A percentile compares a stretch with the other conserved stretches of the same genome.
Evolutionary conservation across 352 stramenopile genomes (phyloP).

Genomic region (Phytophthora constricta): DNA sequence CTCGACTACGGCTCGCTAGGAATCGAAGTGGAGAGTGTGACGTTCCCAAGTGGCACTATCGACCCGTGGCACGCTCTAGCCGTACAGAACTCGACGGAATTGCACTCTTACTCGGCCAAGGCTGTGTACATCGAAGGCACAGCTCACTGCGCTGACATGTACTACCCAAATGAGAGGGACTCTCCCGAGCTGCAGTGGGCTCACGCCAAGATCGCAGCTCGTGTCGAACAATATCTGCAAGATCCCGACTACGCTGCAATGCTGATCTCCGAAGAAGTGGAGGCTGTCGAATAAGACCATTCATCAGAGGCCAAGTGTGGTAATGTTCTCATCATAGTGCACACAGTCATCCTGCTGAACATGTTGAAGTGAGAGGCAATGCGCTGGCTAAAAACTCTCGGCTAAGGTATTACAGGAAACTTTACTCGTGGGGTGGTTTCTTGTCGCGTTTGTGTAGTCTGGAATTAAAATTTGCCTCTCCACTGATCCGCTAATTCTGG

Average conservation of each 20-base stretch:
- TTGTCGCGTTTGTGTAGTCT: too few relatives aligned
- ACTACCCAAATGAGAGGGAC: conserved; percentile 68
- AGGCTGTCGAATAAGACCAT: conserved; percentile 37
- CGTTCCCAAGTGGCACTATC: conserved; percentile 83
- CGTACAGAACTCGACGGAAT: conserved; percentile 69
- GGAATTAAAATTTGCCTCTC: too few relatives aligned
- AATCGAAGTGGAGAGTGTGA: conserved; percentile 83
- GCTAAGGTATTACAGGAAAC: too few relatives aligned
- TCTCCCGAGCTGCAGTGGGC: conserved; percentile 66
- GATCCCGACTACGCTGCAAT: conserved; percentile 14
- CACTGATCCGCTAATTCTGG: not conserved
- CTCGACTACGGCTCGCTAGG: conserved; percentile 76
- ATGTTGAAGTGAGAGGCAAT: too few relatives aligned
- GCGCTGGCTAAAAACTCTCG: too few relatives aligned
- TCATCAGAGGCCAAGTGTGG: too few relatives aligned
- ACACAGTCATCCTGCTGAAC: too few relatives aligned
- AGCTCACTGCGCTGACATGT: conserved; percentile 86
- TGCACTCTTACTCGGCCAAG: conserved; percentile 61
- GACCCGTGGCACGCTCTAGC: conserved; percentile 65
- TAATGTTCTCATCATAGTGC: too few relatives aligned
- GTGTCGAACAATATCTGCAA: conserved; percentile 54
- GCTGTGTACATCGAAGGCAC: conserved; percentile 85
- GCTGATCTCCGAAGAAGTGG: conserved; percentile 12
- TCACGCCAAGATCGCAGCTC: conserved; percentile 64
- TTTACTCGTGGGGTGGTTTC: too few relatives aligned